Base-by-base conservation (phyloP, 768 basidiomycete genomes). In the Suillus hirtellus region DNA sequence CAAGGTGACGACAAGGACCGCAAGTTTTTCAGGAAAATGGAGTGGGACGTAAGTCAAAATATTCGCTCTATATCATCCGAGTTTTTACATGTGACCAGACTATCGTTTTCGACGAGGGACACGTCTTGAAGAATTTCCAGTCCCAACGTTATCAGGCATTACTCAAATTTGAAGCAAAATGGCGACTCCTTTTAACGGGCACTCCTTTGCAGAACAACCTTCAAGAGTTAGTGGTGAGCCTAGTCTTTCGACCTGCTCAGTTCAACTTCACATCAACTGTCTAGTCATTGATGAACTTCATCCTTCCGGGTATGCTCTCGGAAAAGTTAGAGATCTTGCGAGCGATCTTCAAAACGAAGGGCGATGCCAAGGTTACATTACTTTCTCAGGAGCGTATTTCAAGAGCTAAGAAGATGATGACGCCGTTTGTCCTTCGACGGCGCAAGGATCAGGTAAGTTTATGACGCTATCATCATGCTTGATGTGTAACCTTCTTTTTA, bases 391-490 rank as follows among this genome's bases (percentile, higher is more conserved):
- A 96, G 73, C 91, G 97, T 58, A 92, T 98, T 27, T 94, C 93
- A 21, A 81, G 96, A 65, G 97, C 97, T 7, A 96, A 98, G 79
- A 95, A 94, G 75, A 98, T 99, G 95, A 95, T 99, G 92, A 97
- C 95, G 8, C 97, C 97, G 0, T 99, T 99, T 74, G 96, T 99
- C 27, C 82, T 99, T 21, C 90, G 97, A n/a, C 86, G 97, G 63
- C 86, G 96, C 69, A 99, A 99, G 77, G 95, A 96, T 70, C 95
- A 97, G 79, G 92, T 87, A 69, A 56, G 79, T 65, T 19, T 4
- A 17, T 15, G n/a, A 37, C 27, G 19, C 35, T 34, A 49, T 14
- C 17, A 10, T 52, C 21, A 46, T 53, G 21, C 40, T 21, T 8
- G 27, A 14, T 55, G 38, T 60, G 47, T 60, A 38, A 42, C 60